These are phyloP conservation scores for Fusarium sp. DNA, from an alignment of 2,329 filamentous ascomycete genomes.

Conservation along the genomic window DNA sequence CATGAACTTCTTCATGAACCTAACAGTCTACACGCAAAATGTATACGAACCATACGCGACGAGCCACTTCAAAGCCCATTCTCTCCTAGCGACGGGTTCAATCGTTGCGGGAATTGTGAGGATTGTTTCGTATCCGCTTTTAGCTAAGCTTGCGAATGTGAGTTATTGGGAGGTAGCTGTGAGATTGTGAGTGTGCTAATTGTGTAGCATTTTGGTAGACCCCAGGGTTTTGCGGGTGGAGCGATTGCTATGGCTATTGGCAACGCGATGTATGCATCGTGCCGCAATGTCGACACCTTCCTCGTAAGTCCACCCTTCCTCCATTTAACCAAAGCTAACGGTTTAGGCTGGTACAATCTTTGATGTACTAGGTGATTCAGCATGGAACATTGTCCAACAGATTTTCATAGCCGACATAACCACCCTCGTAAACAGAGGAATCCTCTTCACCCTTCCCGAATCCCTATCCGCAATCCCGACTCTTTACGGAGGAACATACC, in stretches of 20 bases:
- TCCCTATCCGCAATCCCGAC: slow-evolving; percentile 33
- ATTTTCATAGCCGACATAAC: slow-evolving; percentile 37
- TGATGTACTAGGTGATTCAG: slow-evolving; percentile 26
- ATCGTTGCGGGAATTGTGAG: slow-evolving; percentile 34
- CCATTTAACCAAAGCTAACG: background rate
- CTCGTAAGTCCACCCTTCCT: background rate
- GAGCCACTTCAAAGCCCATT: slow-evolving; percentile 33
- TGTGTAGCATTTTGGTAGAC: slow-evolving; percentile 27
- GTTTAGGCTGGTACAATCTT: slow-evolving; percentile 31
- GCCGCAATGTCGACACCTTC: slow-evolving; percentile 32
- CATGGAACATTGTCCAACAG: slow-evolving; percentile 37
- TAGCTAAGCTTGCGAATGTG: slow-evolving; percentile 36
- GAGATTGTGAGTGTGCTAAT: too few species aligned
- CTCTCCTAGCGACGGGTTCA: slow-evolving; percentile 16
- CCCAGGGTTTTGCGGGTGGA: slow-evolving; percentile 22
- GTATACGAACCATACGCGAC: slow-evolving; percentile 37
- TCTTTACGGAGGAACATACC: slow-evolving; percentile 33
- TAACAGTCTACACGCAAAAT: slow-evolving; percentile 35
- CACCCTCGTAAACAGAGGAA: slow-evolving; percentile 32
- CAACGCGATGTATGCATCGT: slow-evolving; percentile 31
- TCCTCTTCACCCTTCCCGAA: slow-evolving; percentile 30
- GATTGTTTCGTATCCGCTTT: slow-evolving; percentile 25
- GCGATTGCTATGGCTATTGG: slow-evolving; percentile 27
- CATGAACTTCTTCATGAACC: slow-evolving; percentile 40
- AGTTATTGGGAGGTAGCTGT: background rate